Base-by-base conservation (phyloP, 2,329 filamentous ascomycete genomes). In the Fusarium sp. region DNA sequence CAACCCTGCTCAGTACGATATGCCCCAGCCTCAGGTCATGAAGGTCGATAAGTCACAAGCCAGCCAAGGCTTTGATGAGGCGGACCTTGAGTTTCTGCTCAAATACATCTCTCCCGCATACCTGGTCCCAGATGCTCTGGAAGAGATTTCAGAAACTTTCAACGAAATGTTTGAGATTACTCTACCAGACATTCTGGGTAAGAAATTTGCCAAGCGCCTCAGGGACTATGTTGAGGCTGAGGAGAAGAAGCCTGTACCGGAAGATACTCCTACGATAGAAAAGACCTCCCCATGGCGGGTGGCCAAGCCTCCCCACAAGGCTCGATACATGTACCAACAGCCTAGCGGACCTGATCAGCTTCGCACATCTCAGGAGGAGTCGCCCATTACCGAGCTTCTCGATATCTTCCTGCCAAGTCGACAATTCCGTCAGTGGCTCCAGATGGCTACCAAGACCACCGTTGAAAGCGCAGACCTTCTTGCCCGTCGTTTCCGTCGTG, bases 81-180 rank as follows among this genome's bases (percentile, higher is more conserved):
- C 87, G 18, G 96, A 98, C 74, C 86, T 98, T 32, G 92, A 95
- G 69, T 98, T 98, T 79, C 82, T 99, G 58, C 88, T 98, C 71
- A 91, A 94, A 78, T 99, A 94, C 83, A 91, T 99, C 77, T 88
- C 93, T 16, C 94, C 96, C 0, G 92, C 91, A 15, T 99, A 98
- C 78, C 87, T 99, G 16, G 97, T 93, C 0, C 96, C 96, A 1
- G 94, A 98, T 78, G 96, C 94, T 4, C 87, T 97, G 16, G 92
- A 96, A 67, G 90, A 94, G 75, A 87, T 98, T 58, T 87, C 89
- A 3, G 90, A 93, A 38, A 89, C 91, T 52, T 98, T 99, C 77
- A 86, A 89, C 51, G 91, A 95, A 66, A 89, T 94, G 73, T 97
- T 92, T 4, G 95, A 92, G 67, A 91, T 98, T 55, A 93, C 92